These are phyloP conservation scores for Pleurozium schreberi DNA, from an alignment of 225 moss, liverwort and hornwort species.

Conservation along the genomic window DNA sequence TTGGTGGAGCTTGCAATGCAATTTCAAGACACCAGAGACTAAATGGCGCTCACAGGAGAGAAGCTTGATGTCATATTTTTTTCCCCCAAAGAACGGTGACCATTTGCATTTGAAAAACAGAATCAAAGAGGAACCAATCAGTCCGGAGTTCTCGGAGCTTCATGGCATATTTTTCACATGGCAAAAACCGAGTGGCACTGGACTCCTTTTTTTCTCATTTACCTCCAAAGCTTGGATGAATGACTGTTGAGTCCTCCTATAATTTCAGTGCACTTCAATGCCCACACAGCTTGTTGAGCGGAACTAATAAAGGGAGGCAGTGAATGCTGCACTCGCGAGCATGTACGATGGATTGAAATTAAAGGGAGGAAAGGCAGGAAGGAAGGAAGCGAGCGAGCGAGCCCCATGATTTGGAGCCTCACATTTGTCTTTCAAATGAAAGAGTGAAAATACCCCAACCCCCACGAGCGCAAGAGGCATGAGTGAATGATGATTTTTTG, in stretches of 20 bases:
- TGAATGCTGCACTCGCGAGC: background rate
- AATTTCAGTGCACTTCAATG: background rate
- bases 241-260: background rate
- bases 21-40: background rate
- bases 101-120: too few species aligned
- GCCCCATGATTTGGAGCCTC: background rate
- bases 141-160: too few species aligned
- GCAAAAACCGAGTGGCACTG: too few species aligned
- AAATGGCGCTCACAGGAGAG: rapidly evolving
- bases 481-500: too few species aligned
- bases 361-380: too few species aligned
- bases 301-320: background rate
- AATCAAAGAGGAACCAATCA: too few species aligned
- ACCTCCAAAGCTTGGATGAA: background rate
- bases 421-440: too few species aligned
- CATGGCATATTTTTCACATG: background rate
- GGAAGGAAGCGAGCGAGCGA: background rate
- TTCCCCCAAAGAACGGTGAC: too few species aligned
- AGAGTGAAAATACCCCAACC: too few species aligned
- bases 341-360: background rate
- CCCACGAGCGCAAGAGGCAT: too few species aligned
- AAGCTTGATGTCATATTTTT: background rate
- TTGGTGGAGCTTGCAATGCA: background rate
- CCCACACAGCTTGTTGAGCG: background rate
- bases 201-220: background rate